Conservation (phyloP, 1,284 basidiomycete species). For the Ceratobasidium sp. region DNA sequence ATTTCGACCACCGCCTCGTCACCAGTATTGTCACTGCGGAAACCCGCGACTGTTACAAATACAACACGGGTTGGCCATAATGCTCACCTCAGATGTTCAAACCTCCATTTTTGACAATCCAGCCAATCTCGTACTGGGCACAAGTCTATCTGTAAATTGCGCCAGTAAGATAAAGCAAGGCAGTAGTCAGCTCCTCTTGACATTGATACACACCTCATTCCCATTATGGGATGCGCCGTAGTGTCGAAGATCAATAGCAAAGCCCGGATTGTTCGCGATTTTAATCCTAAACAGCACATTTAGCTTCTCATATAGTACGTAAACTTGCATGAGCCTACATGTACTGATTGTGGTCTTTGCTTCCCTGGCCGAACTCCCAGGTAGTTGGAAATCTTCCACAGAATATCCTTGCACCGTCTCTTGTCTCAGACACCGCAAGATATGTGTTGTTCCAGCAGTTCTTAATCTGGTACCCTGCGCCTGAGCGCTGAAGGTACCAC, state of each 20-base stretch:
- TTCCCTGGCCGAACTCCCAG: conserved; percentile 4
- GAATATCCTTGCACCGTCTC: neutral
- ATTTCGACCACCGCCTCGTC: neutral
- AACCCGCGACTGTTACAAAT: neutral
- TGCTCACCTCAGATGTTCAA: conserved; percentile 13
- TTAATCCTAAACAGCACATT: neutral
- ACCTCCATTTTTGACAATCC: neutral
- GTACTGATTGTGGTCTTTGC: neutral
- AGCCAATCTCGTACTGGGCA: neutral
- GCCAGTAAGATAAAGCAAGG: too few species aligned
- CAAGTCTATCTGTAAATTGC: neutral
- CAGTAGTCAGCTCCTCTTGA: neutral
- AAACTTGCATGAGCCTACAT: neutral
- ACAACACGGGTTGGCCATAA: neutral
- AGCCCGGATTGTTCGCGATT: neutral
- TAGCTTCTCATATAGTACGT: neutral
- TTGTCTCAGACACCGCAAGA: neutral
- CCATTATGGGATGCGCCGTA: neutral
- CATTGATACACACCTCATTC: neutral
- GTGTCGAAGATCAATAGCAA: neutral
- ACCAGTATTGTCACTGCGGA: neutral
- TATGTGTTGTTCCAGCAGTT: neutral
- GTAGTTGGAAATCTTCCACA: conserved; percentile 4
- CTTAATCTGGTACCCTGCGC: neutral
- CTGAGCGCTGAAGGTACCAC: conserved; percentile 9